Evolutionary conservation across 2,329 filamentous ascomycete species (phyloP), one percentile per base, ranked within the genome.

Genomic region (Cucurbitaria berberidis): DNA sequence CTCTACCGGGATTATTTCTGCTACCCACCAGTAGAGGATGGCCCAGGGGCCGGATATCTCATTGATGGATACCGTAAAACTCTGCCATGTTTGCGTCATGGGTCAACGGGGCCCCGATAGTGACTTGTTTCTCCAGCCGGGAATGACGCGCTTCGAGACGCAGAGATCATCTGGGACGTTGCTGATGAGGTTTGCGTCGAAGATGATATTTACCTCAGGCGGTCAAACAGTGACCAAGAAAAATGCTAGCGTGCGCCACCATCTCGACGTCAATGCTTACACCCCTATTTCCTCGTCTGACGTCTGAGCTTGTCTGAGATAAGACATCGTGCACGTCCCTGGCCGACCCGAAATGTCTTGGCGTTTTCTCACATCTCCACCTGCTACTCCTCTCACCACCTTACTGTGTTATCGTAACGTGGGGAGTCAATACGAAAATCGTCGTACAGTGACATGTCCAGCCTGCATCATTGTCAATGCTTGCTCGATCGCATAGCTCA

Each of bases 1-100:
- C n/a, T n/a, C n/a, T n/a, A n/a, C n/a, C n/a, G n/a, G n/a, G n/a
- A 61, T 63, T 48, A 61, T 59, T 58, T 46, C 57, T 13, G 48
- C 47, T 57, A 49, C 48, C 42, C 15, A 54, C 49, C 18, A 48
- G 53, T 59, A 40, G 55, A 57, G 57, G 46, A 57, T 53, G 44
- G 53, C 55, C 53, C 49, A 53, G 51, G 49, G 51, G 51, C 51
- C 48, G 50, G 46, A 57, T 26, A 50, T 60, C 47, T 43, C 48
- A 29, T 60, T 52, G 51, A 58, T 54, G 52, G 35, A 58, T 57
- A 48, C 57, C 21, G 57, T 60, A 39, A 60, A 54, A 56, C 30
- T 56, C 51, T 58, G 57, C 52, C 54, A 60, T 58, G 44, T 56
- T 58, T 62, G 57, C 53, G 54, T n/a, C n/a, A n/a, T n/a, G n/a